Percentiles rank a stretch among this genome's conserved stretches.
Conservation (phyloP, 768 basidiomycete genomes). For the Coprinopsis marcescibilis region DNA sequence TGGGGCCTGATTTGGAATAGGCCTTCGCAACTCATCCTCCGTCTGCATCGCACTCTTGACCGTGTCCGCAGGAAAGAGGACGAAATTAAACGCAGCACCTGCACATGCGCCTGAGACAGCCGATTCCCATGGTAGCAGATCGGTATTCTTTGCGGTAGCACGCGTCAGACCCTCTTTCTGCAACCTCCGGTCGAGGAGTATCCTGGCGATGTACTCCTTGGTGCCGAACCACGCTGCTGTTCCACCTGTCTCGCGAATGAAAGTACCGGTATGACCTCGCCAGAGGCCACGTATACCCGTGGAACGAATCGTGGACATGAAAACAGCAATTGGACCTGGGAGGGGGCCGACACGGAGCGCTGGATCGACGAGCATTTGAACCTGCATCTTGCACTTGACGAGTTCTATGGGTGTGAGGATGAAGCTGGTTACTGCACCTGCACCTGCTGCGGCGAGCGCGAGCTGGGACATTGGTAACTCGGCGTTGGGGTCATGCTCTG, state of each 20-base stretch:
- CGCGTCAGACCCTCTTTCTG: slow-evolving; percentile 11
- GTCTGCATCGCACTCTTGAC: slow-evolving; percentile 92
- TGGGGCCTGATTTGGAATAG: slow-evolving; percentile 26
- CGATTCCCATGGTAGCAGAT: slow-evolving; percentile 70
- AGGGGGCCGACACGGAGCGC: slow-evolving; percentile 24
- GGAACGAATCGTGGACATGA: slow-evolving; percentile 54
- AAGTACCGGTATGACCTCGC: slow-evolving; percentile 91
- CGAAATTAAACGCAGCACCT: slow-evolving; percentile 73
- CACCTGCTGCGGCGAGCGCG: slow-evolving; percentile 77
- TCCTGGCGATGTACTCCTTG: slow-evolving; percentile 70
- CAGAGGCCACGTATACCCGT: slow-evolving; percentile 85
- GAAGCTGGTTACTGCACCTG: slow-evolving; percentile 84
- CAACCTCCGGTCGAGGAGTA: slow-evolving; percentile 50
- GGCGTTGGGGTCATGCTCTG: slow-evolving; percentile 28
- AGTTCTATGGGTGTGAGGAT: slow-evolving; percentile 48
- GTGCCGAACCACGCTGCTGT: slow-evolving; percentile 86
- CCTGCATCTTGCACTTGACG: slow-evolving; percentile 35
- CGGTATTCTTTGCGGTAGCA: slow-evolving; percentile 7
- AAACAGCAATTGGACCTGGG: slow-evolving; percentile 70
- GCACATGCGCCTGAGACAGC: slow-evolving; percentile 75
- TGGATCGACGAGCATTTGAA: slow-evolving; percentile 17
- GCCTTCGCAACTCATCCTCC: slow-evolving; percentile 66
- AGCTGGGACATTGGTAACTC: slow-evolving; percentile 64
- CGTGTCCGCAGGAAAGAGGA: slow-evolving; percentile 86
- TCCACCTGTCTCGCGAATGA: slow-evolving; percentile 91